Evolutionary conservation across 164 flowering plant genomes (phyloP).

Genomic region (Piper betle): DNA sequence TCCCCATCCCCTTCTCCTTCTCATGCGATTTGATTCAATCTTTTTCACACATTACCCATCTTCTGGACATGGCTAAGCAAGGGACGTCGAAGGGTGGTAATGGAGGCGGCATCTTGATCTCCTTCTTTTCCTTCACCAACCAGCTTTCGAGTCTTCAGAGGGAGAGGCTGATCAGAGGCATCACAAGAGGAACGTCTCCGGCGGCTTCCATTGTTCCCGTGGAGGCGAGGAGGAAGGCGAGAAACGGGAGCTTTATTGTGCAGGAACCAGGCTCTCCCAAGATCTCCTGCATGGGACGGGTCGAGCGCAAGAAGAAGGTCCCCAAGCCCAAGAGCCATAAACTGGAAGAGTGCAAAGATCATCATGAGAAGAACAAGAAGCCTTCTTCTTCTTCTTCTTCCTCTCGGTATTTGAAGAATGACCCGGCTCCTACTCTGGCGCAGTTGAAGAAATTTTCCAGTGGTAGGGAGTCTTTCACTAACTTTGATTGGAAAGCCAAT

Average conservation of each 20-base stretch:
- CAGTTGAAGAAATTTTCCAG: constrained; percentile 61
- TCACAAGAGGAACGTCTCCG: constrained; percentile 2
- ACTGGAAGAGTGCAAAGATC: background rate
- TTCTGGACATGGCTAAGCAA: background rate
- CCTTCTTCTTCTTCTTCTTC: background rate
- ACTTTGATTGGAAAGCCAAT: constrained; percentile 56
- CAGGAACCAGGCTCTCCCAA: constrained; percentile 81
- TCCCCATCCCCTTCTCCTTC: too few relatives aligned
- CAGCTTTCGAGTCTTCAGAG: constrained; percentile 40
- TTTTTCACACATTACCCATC: too few relatives aligned
- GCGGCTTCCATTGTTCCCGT: constrained; percentile 32
- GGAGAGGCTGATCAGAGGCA: constrained; percentile 13
- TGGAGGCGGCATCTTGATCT: background rate
- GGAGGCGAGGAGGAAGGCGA: constrained; percentile 37
- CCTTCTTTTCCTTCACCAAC: constrained; percentile 36
- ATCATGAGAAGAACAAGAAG: background rate
- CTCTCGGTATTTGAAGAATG: background rate
- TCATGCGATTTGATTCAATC: too few relatives aligned
- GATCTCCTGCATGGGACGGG: constrained; percentile 79
- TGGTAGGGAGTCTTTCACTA: constrained; percentile 36
- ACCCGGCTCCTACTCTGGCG: constrained; percentile 23
- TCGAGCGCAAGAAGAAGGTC: constrained; percentile 41
- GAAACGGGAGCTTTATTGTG: constrained; percentile 13
- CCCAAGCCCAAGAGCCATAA: constrained; percentile 9
- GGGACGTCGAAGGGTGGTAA: background rate